phyloP scores from a whole-genome alignment of 306 rosid species.

The Calophaca sinica region DNA sequence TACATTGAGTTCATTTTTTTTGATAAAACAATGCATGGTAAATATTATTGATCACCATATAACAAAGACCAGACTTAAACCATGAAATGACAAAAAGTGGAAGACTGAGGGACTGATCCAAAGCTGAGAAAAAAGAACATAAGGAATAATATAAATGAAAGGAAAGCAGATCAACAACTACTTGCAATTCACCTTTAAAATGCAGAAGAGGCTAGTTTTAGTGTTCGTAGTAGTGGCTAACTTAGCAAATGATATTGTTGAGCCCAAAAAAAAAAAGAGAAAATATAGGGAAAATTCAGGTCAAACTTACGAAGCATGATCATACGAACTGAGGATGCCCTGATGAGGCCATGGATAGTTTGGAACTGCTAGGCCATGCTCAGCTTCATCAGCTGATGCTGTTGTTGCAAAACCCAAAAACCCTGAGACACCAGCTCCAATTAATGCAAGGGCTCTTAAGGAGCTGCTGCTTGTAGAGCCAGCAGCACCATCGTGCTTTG shows the following conservation, averaged over 20 bases:
- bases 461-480: conserved; percentile 69
- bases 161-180: not conserved
- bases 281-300: not conserved
- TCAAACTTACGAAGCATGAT: conserved; percentile 89
- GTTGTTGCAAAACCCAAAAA: conserved; percentile 75
- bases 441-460: conserved; percentile 78
- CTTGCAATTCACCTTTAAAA: conserved; percentile 18
- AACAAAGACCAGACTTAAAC: conserved; percentile 25
- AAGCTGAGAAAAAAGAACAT: conserved; percentile 1
- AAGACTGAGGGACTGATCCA: not conserved
- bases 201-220: conserved; percentile 7
- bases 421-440: conserved; percentile 91
- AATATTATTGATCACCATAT: not conserved
- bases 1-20: conserved; percentile 1
- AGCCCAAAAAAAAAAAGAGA: not conserved
- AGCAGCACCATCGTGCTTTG: conserved; percentile 62
- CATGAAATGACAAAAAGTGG: not conserved
- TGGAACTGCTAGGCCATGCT: conserved; percentile 90
- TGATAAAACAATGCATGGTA: conserved; percentile 4
- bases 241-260: not conserved
- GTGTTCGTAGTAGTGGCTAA: not conserved
- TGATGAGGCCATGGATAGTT: conserved; percentile 98
- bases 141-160: conserved; percentile 10
- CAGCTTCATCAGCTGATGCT: conserved; percentile 96
- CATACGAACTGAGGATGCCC: conserved; percentile 97